These are phyloP conservation scores for Penstemon barbatus DNA, from an alignment of 257 asterid species.

Conservation along the genomic window DNA sequence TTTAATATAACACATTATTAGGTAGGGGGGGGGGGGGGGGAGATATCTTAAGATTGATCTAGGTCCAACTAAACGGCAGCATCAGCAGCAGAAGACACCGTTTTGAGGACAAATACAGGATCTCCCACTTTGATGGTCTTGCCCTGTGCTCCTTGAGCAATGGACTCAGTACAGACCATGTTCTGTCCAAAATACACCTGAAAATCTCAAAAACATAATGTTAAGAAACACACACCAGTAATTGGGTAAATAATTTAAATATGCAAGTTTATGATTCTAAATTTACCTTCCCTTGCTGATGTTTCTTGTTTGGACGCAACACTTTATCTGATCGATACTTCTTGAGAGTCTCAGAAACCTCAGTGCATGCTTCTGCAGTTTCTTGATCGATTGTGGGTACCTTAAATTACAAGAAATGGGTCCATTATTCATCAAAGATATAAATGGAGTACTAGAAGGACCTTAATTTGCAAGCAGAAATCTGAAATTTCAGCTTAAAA, in stretches of 20 bases:
- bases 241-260: background rate
- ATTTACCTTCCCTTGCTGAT: slow-evolving; percentile 39
- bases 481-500: background rate
- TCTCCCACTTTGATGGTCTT: slow-evolving; percentile 43
- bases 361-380: slow-evolving; percentile 45
- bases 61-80: slow-evolving; percentile 23
- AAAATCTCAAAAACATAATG: slow-evolving; percentile 18
- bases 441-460: background rate
- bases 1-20: background rate
- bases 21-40: background rate
- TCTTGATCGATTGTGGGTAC: slow-evolving; percentile 62
- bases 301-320: slow-evolving; percentile 48
- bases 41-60: slow-evolving; percentile 25
- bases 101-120: slow-evolving; percentile 37
- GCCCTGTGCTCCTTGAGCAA: slow-evolving; percentile 26
- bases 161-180: slow-evolving; percentile 40
- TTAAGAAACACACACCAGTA: background rate
- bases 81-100: slow-evolving; percentile 37
- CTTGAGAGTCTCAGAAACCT: slow-evolving; percentile 47
- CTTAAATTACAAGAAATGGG: slow-evolving; percentile 28
- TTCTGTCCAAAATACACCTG: slow-evolving; percentile 63
- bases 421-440: background rate
- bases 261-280: background rate
- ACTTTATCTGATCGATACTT: slow-evolving; percentile 50
- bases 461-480: background rate